Evolutionary conservation across 2,329 filamentous ascomycete genomes (phyloP).

Genomic region (Lachnellula suecica): DNA sequence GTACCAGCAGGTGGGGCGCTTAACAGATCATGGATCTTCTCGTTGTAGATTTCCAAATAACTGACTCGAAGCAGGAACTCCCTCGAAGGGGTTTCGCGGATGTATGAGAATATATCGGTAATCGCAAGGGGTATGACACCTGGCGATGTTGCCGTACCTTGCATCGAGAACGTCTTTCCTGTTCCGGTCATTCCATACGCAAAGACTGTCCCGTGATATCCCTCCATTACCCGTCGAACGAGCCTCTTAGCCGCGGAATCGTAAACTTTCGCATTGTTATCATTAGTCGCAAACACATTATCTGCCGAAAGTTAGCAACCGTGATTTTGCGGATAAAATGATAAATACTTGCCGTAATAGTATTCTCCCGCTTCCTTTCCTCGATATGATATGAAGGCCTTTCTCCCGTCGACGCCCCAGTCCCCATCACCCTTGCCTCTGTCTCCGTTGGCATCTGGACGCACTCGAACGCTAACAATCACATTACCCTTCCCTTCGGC

Average conservation of each 20-base stretch:
- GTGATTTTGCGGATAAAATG: no score
- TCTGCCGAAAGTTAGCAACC: slow-evolving; percentile 53
- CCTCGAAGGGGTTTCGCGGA: slow-evolving; percentile 89
- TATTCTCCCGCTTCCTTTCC: slow-evolving; percentile 93
- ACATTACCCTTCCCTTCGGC: slow-evolving; percentile 88
- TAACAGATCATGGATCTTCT: slow-evolving; percentile 91
- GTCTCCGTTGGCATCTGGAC: slow-evolving; percentile 73
- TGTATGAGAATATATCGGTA: slow-evolving; percentile 98
- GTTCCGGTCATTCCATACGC: slow-evolving; percentile 99
- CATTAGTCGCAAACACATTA: slow-evolving; percentile 92
- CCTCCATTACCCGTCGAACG: slow-evolving; percentile 96
- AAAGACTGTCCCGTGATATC: slow-evolving; percentile 97
- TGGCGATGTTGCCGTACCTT: slow-evolving; percentile 91
- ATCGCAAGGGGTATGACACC: slow-evolving; percentile 97
- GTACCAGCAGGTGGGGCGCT: slow-evolving; percentile 67
- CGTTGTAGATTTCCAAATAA: slow-evolving; percentile 98
- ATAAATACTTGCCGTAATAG: slow-evolving; percentile 68
- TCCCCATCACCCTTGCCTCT: slow-evolving; percentile 69
- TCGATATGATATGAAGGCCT: slow-evolving; percentile 76
- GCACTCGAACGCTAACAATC: slow-evolving; percentile 88
- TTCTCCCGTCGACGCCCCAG: slow-evolving; percentile 88
- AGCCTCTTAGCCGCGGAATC: slow-evolving; percentile 91
- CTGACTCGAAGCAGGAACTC: slow-evolving; percentile 95
- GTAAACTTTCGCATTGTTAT: slow-evolving; percentile 93
- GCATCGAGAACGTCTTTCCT: slow-evolving; percentile 99